Percentiles rank a stretch among this genome's conserved stretches.
Conservation (phyloP, 1,139 yeast genomes). For the Geotrichum reessii region DNA sequence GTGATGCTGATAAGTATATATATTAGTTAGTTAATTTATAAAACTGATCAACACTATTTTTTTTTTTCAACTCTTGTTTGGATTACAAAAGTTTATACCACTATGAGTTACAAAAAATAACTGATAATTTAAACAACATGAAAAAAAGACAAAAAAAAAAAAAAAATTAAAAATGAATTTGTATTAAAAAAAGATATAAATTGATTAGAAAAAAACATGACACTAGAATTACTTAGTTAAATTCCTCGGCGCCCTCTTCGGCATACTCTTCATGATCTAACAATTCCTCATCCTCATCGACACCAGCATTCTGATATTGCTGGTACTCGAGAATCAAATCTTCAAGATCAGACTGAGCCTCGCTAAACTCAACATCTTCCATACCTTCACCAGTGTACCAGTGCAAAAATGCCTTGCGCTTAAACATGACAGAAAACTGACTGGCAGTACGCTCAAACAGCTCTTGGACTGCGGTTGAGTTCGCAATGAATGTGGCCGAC, state of each 20-base stretch:
- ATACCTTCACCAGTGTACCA: conserved; percentile 46
- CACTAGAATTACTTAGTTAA: background rate
- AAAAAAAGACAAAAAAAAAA: too few species aligned
- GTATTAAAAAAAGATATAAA: too few species aligned
- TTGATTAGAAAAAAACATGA: too few species aligned
- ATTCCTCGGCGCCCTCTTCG: background rate
- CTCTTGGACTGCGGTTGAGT: conserved; percentile 44
- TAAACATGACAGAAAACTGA: conserved; percentile 43
- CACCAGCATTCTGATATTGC: conserved; percentile 42
- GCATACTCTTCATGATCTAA: conserved; percentile 26
- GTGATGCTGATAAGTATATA: too few species aligned
- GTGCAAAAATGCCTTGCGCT: conserved; percentile 43
- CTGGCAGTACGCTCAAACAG: conserved; percentile 39
- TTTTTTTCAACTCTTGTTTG: too few species aligned
- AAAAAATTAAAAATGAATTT: background rate
- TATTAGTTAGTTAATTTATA: too few species aligned
- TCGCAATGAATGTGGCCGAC: conserved; percentile 44
- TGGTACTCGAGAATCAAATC: conserved; percentile 42
- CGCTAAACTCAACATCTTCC: conserved; percentile 45
- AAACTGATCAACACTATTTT: too few species aligned
- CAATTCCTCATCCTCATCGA: conserved; percentile 35
- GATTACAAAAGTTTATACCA: too few species aligned
- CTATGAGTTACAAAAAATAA: too few species aligned
- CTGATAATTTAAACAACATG: too few species aligned
- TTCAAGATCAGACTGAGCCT: conserved; percentile 42